phyloP scores from a whole-genome alignment of 805 yeast genomes.

The Saccharomycopsis malanga region DNA sequence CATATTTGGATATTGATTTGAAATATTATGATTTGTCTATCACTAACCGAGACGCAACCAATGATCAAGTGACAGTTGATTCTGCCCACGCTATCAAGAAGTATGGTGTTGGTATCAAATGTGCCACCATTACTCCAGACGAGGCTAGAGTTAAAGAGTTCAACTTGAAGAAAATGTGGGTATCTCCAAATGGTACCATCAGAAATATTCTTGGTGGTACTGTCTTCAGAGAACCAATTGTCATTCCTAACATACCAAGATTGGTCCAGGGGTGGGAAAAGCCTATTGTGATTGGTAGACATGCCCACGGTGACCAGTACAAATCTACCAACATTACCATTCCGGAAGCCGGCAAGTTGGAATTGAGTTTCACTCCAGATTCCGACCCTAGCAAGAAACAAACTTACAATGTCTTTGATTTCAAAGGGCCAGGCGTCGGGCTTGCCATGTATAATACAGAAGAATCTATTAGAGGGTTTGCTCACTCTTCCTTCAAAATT shows the following conservation, averaged over 20 bases:
- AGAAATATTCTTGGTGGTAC: constrained; percentile 79
- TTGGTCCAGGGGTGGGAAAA: constrained; percentile 74
- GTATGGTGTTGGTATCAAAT: constrained; percentile 75
- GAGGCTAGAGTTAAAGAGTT: constrained; percentile 75
- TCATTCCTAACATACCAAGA: constrained; percentile 70
- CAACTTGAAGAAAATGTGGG: constrained; percentile 72
- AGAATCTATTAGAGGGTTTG: constrained; percentile 69
- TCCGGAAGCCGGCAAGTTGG: constrained; percentile 59
- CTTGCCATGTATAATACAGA: constrained; percentile 81
- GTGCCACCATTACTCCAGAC: constrained; percentile 84
- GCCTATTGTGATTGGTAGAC: constrained; percentile 81
- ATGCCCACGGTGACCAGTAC: constrained; percentile 80
- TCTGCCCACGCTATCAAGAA: constrained; percentile 70
- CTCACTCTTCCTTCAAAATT: constrained; percentile 71
- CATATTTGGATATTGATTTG: constrained; percentile 65
- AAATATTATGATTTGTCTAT: constrained; percentile 72
- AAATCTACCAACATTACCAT: constrained; percentile 70
- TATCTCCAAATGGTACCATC: constrained; percentile 79
- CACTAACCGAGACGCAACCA: constrained; percentile 59
- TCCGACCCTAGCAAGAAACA: constrained; percentile 45
- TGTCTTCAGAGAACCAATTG: constrained; percentile 78
- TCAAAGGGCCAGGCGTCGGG: constrained; percentile 64
- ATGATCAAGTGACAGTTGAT: constrained; percentile 68
- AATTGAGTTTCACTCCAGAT: constrained; percentile 58
- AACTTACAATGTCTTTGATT: constrained; percentile 51